phyloP scores from a whole-genome alignment of 129 eudicot species.

The Artemisia annua region DNA sequence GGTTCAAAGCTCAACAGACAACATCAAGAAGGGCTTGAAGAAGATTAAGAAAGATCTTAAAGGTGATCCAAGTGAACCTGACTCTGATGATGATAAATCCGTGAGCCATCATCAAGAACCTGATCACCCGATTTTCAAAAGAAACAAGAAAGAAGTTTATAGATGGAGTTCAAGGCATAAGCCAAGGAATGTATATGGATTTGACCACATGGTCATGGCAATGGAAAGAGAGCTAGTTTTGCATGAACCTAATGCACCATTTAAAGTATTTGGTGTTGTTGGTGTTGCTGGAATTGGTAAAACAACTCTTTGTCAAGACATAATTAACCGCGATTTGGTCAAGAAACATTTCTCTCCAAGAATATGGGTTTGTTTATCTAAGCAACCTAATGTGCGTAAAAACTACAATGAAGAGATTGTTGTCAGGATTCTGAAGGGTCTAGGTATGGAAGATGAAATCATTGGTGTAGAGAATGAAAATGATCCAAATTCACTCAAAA shows the following conservation, averaged over 20 bases:
- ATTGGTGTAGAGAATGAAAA: slow-evolving; percentile 1
- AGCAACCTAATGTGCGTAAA: not conserved
- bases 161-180: slow-evolving; percentile 44
- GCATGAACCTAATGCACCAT: slow-evolving; percentile 9
- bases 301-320: slow-evolving; percentile 40
- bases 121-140: not conserved
- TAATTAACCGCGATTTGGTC: slow-evolving; percentile 20
- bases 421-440: slow-evolving; percentile 34
- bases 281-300: slow-evolving; percentile 56
- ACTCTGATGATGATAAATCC: not conserved
- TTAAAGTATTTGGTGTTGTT: slow-evolving; percentile 42
- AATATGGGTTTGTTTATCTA: slow-evolving; percentile 59
- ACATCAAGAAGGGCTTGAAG: slow-evolving; percentile 31
- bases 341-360: slow-evolving; percentile 37
- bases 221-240: slow-evolving; percentile 41
- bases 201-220: slow-evolving; percentile 28
- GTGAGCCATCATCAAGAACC: not conserved
- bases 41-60: slow-evolving; percentile 33
- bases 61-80: not conserved
- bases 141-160: slow-evolving; percentile 12
- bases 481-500: slow-evolving; percentile 5
- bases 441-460: slow-evolving; percentile 48
- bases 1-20: not conserved
- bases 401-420: slow-evolving; percentile 31
- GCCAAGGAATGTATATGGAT: slow-evolving; percentile 32